These are phyloP conservation scores for Blastomyces gilchristii DNA, from an alignment of 2,329 filamentous ascomycete species.

Conservation along the genomic window DNA sequence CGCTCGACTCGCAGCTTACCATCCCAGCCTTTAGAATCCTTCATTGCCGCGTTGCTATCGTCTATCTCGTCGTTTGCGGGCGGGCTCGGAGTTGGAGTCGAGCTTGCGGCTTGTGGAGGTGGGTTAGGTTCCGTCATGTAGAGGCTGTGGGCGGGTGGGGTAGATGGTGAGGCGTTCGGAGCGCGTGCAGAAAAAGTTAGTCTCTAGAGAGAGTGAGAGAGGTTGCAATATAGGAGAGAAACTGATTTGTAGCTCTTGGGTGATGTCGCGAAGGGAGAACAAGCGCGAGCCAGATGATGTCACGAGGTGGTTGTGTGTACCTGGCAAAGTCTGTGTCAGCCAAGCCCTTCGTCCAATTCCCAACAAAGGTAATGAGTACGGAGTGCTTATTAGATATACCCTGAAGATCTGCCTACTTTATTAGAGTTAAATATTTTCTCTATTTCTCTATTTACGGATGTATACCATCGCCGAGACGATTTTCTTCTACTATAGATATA, in stretches of 20 bases:
- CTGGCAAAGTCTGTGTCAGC: no score
- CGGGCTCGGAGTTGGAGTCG: background rate
- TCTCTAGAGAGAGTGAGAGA: background rate
- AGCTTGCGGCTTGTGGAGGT: conserved; percentile 17
- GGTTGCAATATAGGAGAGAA: background rate
- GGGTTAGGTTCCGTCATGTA: conserved; percentile 11
- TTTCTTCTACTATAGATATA: no score
- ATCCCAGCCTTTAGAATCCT: conserved; percentile 38
- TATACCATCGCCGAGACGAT: no score
- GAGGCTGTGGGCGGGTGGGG: background rate
- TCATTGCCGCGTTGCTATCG: conserved; percentile 23
- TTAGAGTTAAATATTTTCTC: background rate
- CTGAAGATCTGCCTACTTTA: background rate
- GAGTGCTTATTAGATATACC: no score
- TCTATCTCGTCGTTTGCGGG: background rate
- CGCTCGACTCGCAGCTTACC: conserved; percentile 50
- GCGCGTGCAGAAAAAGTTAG: background rate
- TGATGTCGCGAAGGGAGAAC: background rate
- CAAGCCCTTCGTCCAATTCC: no score
- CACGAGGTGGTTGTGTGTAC: background rate
- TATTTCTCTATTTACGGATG: background rate
- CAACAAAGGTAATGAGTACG: no score
- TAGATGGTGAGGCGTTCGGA: background rate
- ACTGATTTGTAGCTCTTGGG: background rate
- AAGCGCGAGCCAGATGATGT: background rate